phyloP scores from a whole-genome alignment of 2,329 filamentous ascomycete genomes.

The Ceratocystis lukuohia region DNA sequence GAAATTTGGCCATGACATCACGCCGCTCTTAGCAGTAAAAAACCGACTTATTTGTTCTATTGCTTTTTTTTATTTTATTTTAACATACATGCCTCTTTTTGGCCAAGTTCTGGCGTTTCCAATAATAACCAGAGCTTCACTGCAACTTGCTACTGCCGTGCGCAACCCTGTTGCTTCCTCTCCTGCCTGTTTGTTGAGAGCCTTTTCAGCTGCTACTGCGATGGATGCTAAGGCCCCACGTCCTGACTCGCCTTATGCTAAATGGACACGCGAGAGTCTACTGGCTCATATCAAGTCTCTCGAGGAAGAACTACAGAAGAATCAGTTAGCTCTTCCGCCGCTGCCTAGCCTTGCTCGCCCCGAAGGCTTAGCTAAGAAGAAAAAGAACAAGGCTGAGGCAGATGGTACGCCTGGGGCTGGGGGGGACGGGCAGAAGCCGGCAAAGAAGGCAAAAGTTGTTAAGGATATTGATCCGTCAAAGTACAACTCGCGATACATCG shows the following conservation, averaged over 20 bases:
- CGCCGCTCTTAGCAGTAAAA: neutral
- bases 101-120: neutral
- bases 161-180: neutral
- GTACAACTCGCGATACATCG: slow-evolving; percentile 73
- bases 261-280: slow-evolving; percentile 56
- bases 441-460: slow-evolving; percentile 30
- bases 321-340: slow-evolving; percentile 16
- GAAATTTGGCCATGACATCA: neutral
- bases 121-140: neutral
- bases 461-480: slow-evolving; percentile 58
- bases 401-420: slow-evolving; percentile 1
- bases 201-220: slow-evolving; percentile 11
- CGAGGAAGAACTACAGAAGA: slow-evolving; percentile 48
- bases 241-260: slow-evolving; percentile 38
- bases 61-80: neutral
- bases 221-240: slow-evolving; percentile 10
- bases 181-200: neutral
- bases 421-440: slow-evolving; percentile 16
- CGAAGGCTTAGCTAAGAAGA: slow-evolving; percentile 11
- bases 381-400: slow-evolving; percentile 13
- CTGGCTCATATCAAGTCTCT: slow-evolving; percentile 54
- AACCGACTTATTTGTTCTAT: neutral
- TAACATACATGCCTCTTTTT: neutral
- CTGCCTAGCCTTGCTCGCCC: slow-evolving; percentile 17
- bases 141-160: neutral